A percentile compares a stretch with the other conserved stretches of the same genome.
Evolutionary conservation across 495 filamentous ascomycete genomes (phyloP).

Genomic region (Penicillium parvum): DNA sequence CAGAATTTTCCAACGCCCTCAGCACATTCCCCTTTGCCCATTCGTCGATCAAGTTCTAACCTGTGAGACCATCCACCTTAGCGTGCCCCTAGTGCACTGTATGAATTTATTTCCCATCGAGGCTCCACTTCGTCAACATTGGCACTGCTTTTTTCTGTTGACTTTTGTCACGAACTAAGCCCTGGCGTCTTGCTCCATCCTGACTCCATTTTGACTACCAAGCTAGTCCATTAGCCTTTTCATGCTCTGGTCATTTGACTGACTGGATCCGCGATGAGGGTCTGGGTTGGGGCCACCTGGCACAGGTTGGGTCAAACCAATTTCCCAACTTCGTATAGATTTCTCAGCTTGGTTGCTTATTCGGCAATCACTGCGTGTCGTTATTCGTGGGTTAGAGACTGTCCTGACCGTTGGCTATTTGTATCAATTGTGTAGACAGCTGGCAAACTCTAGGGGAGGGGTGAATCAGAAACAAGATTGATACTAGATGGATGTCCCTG

Average conservation of each 20-base stretch:
- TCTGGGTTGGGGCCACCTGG: conserved; percentile 3
- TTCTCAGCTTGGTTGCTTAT: conserved; percentile 11
- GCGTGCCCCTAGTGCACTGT: conserved; percentile 25
- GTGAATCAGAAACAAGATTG: too few relatives aligned
- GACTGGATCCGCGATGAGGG: conserved; percentile 2
- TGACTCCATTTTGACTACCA: background rate
- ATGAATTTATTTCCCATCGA: conserved; percentile 17
- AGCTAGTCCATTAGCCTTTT: too few relatives aligned
- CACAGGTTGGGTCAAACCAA: conserved; percentile 5
- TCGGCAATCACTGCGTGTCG: conserved; percentile 9
- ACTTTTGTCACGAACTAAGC: conserved; percentile 8
- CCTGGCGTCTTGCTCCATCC: conserved; percentile 12
- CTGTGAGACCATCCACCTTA: conserved; percentile 28
- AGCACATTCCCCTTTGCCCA: conserved; percentile 17
- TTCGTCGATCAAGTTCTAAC: conserved; percentile 35
- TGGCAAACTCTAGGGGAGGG: too few relatives aligned
- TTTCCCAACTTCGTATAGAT: conserved; percentile 12
- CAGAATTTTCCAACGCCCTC: conserved; percentile 14
- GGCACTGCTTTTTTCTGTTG: conserved; percentile 5
- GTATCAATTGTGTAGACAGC: background rate
- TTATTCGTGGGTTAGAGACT: too few relatives aligned
- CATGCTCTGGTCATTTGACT: conserved; percentile 5
- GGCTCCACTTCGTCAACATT: conserved; percentile 12
- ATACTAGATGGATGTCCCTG: background rate
- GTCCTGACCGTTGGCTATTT: too few relatives aligned